phyloP scores from a whole-genome alignment of 768 basidiomycete genomes.

The Phaffia australis region DNA sequence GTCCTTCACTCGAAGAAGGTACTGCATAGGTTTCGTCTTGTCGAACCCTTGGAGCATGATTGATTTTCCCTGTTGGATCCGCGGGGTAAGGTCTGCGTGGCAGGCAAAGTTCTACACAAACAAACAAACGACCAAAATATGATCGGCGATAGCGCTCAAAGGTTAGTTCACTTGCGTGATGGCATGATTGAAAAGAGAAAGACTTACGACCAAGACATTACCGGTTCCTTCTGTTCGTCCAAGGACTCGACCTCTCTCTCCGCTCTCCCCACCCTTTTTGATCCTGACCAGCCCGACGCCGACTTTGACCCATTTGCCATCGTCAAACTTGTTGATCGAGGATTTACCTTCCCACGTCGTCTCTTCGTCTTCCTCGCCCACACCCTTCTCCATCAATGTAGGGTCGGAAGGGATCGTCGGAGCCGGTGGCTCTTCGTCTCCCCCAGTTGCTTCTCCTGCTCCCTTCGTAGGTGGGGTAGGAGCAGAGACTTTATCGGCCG shows the following conservation, averaged over 20 bases:
- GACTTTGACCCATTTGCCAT: conserved; percentile 17
- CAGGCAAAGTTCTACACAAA: conserved; percentile 10
- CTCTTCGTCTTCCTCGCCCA: conserved; percentile 23
- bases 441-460: neutral
- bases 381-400: conserved; percentile 18
- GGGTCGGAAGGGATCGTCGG: conserved; percentile 26
- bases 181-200: neutral
- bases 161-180: neutral
- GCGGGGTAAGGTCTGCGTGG: conserved; percentile 12
- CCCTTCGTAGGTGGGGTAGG: neutral
- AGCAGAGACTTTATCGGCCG: neutral
- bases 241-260: conserved; percentile 16
- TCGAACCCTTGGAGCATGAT: conserved; percentile 14
- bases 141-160: neutral
- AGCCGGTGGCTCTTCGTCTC: conserved; percentile 16
- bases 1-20: conserved; percentile 1
- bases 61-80: conserved; percentile 1
- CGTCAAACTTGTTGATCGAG: conserved; percentile 10
- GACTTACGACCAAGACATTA: conserved; percentile 20
- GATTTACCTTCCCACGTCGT: conserved; percentile 16
- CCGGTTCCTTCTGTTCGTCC: conserved; percentile 21
- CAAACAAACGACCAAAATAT: too few species aligned
- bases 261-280: conserved; percentile 21
- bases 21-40: conserved; percentile 13
- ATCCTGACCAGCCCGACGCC: conserved; percentile 20